These are phyloP conservation scores for Dalechampia spathulata DNA, from an alignment of 441 rosid genomes.

Conservation along the genomic window DNA sequence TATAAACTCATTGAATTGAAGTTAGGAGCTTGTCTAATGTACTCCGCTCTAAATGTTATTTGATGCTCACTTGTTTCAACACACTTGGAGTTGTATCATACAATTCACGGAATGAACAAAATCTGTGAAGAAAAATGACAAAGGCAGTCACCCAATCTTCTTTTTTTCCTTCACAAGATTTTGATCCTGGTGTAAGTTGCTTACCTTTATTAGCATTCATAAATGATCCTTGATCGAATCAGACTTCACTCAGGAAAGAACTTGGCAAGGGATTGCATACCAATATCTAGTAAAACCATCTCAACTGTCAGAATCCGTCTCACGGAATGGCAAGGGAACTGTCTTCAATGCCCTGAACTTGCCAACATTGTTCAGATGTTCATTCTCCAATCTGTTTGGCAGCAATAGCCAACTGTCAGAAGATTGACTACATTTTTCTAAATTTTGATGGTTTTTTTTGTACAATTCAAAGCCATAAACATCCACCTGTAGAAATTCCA, in stretches of 20 bases:
- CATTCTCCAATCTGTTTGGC: conserved; percentile 80
- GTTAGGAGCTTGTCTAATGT: conserved; percentile 6
- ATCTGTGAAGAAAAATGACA: conserved; percentile 11
- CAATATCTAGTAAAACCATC: neutral
- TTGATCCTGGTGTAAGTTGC: neutral
- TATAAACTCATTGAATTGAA: conserved; percentile 8
- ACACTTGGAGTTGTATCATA: conserved; percentile 18
- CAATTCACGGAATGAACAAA: conserved; percentile 12
- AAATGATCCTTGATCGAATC: neutral
- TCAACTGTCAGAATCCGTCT: conserved; percentile 60
- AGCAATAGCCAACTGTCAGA: neutral
- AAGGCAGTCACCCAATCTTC: conserved; percentile 4
- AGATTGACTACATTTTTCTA: neutral
- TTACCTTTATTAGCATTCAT: conserved; percentile 1
- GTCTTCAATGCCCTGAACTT: conserved; percentile 85
- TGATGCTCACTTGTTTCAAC: conserved; percentile 9
- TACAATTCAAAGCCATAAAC: no score
- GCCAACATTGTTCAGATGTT: conserved; percentile 86
- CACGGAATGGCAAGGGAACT: conserved; percentile 89
- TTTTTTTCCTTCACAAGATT: neutral
- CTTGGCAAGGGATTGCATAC: neutral
- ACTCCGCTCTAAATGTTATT: conserved; percentile 12
- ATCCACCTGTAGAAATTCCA: conserved; percentile 95
- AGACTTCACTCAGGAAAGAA: neutral
- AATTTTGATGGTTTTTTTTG: no score